Evolutionary conservation across 805 yeast species (phyloP), one percentile per base, ranked within the genome.

Genomic region (Saturnispora ahearnii): DNA sequence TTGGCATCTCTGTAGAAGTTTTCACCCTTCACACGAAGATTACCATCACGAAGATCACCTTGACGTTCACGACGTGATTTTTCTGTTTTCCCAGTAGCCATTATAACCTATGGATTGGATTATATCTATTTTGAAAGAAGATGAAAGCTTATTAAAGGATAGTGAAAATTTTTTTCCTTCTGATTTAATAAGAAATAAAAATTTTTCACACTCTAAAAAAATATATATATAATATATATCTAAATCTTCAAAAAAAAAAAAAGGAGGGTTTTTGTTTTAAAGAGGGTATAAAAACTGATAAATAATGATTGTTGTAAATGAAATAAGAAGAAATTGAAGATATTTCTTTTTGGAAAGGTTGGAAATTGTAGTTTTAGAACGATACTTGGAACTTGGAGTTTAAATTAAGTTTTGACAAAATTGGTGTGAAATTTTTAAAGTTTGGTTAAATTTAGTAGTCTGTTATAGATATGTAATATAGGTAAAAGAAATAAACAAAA

Each of bases 81-180:
- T 68, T 91, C 99, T 62, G 89, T 93, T 74, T 91, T 91, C 50
- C 79, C 90, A 29, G 89, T 84, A 63, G 97, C 98, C 99, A 91
- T 91, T 50, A 53, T 57, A 36, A 24, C 4, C 10, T 13, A 10
- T 9, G 21, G 24, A 10, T 7, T 26, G 29, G 6, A 6, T 26
- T 26, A 26, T 26, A 6, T 5, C 9, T 5, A 3, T 6, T 41
- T 10, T 31, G 31, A 32, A n/a, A 42, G 22, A 26, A 36, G 30
- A 26, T 26, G 9, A 26, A 31, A 46, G 32, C 18, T 8, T 5
- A 41, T 32, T 26, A 11, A 40, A 28, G 30, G 31, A 18, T 15
- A 3, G 29, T 21, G 31, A 41, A 40, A 34, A 38, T 34, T 22
- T 13, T 32, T 15, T 22, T 10, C 44, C 18, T 7, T 10, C n/a